Evolutionary conservation across 495 filamentous ascomycete species (phyloP).

Genomic region (Xylaria palmicola): DNA sequence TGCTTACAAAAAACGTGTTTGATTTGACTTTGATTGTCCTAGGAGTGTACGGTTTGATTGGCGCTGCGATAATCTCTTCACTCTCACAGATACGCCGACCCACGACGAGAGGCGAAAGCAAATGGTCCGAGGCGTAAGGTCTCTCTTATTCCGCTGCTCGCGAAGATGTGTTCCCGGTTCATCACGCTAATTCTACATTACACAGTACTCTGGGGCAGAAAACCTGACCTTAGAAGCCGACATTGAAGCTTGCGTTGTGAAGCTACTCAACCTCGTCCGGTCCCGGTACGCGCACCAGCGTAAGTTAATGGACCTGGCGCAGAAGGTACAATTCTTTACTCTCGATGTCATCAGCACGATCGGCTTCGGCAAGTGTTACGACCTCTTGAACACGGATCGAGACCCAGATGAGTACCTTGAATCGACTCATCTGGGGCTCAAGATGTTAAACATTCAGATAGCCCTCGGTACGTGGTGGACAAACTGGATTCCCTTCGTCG

Average conservation of each 20-base stretch:
- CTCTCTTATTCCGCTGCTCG: neutral
- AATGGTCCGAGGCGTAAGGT: conserved; percentile 38
- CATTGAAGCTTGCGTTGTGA: conserved; percentile 32
- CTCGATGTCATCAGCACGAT: conserved; percentile 47
- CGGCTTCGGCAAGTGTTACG: conserved; percentile 44
- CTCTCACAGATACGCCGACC: conserved; percentile 26
- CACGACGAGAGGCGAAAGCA: conserved; percentile 37
- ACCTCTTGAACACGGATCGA: conserved; percentile 36
- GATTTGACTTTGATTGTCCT: too few relatives aligned
- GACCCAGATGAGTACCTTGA: conserved; percentile 45
- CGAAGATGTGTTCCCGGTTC: neutral
- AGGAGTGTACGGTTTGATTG: conserved; percentile 26
- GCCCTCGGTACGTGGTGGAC: conserved; percentile 4
- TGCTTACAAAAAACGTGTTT: too few relatives aligned
- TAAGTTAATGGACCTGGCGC: conserved; percentile 42
- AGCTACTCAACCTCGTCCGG: conserved; percentile 30
- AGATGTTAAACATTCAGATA: conserved; percentile 21
- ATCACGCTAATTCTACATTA: neutral
- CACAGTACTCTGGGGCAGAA: conserved; percentile 45
- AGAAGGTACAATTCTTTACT: conserved; percentile 42
- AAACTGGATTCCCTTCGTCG: conserved; percentile 22
- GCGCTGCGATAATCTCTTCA: conserved; percentile 35
- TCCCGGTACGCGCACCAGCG: conserved; percentile 31
- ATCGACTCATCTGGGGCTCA: conserved; percentile 30
- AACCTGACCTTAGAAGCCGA: conserved; percentile 35